phyloP scores from a whole-genome alignment of 768 basidiomycete species.

The Russula virescens region DNA sequence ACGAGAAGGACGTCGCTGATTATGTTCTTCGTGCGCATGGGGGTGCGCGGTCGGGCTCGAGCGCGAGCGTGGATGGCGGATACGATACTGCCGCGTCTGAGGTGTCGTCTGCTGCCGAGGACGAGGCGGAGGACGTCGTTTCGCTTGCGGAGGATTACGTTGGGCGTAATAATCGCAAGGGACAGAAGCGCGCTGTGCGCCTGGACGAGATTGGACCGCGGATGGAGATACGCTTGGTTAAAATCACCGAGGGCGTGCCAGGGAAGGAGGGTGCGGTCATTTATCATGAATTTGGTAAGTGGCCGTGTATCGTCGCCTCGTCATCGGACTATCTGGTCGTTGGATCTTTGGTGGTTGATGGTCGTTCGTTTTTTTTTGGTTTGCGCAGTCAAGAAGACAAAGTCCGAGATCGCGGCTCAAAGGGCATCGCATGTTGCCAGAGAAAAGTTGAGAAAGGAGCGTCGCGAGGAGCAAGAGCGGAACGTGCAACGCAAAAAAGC shows the following conservation, averaged over 20 bases:
- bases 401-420: conserved; percentile 60
- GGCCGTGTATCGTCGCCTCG: neutral
- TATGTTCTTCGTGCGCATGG: conserved; percentile 65
- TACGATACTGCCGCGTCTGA: conserved; percentile 69
- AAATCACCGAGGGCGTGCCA: conserved; percentile 90
- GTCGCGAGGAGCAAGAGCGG: conserved; percentile 84
- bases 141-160: conserved; percentile 90
- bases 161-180: conserved; percentile 89
- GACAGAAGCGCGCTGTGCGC: conserved; percentile 83
- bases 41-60: conserved; percentile 23
- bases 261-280: conserved; percentile 92
- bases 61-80: conserved; percentile 42
- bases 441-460: conserved; percentile 65
- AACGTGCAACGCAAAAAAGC: conserved; percentile 85
- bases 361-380: too few species aligned
- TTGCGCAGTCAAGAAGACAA: conserved; percentile 81
- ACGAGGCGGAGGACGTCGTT: conserved; percentile 78
- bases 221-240: conserved; percentile 88
- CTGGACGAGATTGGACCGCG: conserved; percentile 93
- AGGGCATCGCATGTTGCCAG: conserved; percentile 74
- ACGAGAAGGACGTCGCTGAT: conserved; percentile 92
- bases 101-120: conserved; percentile 76
- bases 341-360: too few species aligned
- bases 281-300: conserved; percentile 88
- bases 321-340: too few species aligned